Evolutionary conservation across 1,284 basidiomycete species (phyloP).

Genomic region (Athelia psychrophila): DNA sequence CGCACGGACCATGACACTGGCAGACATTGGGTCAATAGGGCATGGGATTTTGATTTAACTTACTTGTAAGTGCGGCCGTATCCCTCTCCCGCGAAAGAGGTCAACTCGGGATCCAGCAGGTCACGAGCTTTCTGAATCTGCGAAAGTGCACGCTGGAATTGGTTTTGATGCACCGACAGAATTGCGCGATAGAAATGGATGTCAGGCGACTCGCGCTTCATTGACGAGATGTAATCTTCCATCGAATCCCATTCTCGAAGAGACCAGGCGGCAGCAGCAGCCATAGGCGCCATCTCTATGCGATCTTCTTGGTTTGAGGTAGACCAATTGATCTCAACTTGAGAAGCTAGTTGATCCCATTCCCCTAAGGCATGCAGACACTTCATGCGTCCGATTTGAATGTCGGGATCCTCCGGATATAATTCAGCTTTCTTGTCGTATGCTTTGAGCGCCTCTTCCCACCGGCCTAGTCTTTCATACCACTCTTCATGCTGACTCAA

Average conservation of each 20-base stretch:
- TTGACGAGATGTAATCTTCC: slow-evolving; percentile 95
- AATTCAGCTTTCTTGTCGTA: slow-evolving; percentile 80
- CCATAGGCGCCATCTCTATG: slow-evolving; percentile 93
- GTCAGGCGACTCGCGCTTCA: slow-evolving; percentile 94
- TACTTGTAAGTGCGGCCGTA: slow-evolving; percentile 97
- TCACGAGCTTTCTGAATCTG: slow-evolving; percentile 97
- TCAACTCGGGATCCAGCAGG: slow-evolving; percentile 89
- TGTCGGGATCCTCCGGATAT: slow-evolving; percentile 70
- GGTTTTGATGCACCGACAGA: slow-evolving; percentile 93
- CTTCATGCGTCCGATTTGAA: slow-evolving; percentile 89
- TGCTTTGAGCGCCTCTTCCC: slow-evolving; percentile 91
- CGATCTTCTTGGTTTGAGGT: slow-evolving; percentile 83
- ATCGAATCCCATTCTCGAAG: slow-evolving; percentile 97
- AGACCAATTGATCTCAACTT: slow-evolving; percentile 90
- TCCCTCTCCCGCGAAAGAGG: slow-evolving; percentile 91
- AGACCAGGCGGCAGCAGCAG: slow-evolving; percentile 97
- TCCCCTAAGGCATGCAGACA: slow-evolving; percentile 97
- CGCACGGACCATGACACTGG: slow-evolving; percentile 91
- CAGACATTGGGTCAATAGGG: slow-evolving; percentile 43
- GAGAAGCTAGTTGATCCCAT: slow-evolving; percentile 90
- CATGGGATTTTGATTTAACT: slow-evolving; percentile 78
- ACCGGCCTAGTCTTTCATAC: slow-evolving; percentile 96
- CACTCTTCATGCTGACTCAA: slow-evolving; percentile 92
- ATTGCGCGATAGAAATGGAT: slow-evolving; percentile 97
- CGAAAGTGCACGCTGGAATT: slow-evolving; percentile 86